A percentile compares a stretch with the other conserved stretches of the same genome.
These are phyloP conservation scores for Clonostachys byssicola DNA, from an alignment of 2,329 filamentous ascomycete species.

Conservation along the genomic window DNA sequence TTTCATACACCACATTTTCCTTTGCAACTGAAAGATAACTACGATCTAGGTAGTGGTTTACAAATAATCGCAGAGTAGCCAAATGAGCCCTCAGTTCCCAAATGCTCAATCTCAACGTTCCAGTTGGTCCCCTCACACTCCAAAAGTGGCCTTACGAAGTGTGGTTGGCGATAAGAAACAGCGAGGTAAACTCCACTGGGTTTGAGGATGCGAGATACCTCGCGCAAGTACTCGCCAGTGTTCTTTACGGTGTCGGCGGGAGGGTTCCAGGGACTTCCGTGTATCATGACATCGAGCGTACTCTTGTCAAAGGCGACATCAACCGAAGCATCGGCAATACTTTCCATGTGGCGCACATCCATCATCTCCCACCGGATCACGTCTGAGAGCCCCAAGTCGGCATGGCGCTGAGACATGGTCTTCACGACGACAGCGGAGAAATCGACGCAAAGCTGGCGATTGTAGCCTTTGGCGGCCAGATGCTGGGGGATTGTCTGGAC, in stretches of 20 bases:
- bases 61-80: not conserved
- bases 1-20: too few relatives aligned
- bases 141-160: conserved; percentile 46
- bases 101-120: conserved; percentile 4
- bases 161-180: conserved; percentile 49
- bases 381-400: conserved; percentile 10
- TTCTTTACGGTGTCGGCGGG: conserved; percentile 42
- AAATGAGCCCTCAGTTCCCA: not conserved
- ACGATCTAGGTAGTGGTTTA: not conserved
- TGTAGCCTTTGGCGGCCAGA: conserved; percentile 40
- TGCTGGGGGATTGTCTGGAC: conserved; percentile 45
- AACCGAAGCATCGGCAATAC: conserved; percentile 31
- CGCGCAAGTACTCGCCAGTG: conserved; percentile 40
- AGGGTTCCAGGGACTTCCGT: conserved; percentile 48
- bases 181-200: conserved; percentile 43
- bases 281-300: conserved; percentile 51
- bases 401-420: conserved; percentile 42
- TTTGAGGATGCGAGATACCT: conserved; percentile 45
- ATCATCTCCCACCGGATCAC: conserved; percentile 43
- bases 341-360: conserved; percentile 46
- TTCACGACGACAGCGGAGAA: conserved; percentile 50
- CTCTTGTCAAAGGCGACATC: conserved; percentile 56
- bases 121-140: conserved; percentile 23
- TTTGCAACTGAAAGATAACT: too few relatives aligned
- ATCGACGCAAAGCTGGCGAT: conserved; percentile 48